phyloP scores from a whole-genome alignment of 805 yeast genomes.

The Zygosaccharomyces rouxii region DNA sequence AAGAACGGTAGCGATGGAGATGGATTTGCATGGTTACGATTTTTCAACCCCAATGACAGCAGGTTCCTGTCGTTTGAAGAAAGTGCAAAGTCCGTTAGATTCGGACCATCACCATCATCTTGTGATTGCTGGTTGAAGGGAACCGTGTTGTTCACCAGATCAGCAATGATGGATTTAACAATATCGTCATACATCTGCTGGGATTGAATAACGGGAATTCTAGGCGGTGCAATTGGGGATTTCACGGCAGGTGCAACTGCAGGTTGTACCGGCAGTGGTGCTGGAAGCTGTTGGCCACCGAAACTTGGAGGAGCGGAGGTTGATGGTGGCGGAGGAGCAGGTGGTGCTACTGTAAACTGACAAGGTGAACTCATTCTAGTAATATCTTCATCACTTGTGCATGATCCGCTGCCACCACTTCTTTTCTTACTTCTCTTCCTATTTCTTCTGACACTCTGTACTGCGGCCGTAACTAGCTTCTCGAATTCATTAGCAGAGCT shows the following conservation, averaged over 20 bases:
- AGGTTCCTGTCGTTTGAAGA: constrained; percentile 25
- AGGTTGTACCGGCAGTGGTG: background rate
- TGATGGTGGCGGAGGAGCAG: constrained; percentile 1
- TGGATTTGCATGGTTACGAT: constrained; percentile 15
- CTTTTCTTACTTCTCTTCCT: constrained; percentile 59
- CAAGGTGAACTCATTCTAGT: constrained; percentile 12
- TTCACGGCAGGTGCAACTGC: constrained; percentile 9
- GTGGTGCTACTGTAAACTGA: background rate
- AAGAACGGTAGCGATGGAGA: constrained; percentile 19
- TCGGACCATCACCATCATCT: constrained; percentile 19
- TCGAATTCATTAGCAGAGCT: constrained; percentile 70
- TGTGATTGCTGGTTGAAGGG: constrained; percentile 24
- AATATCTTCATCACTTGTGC: constrained; percentile 10
- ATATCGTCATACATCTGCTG: constrained; percentile 27
- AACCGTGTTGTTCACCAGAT: constrained; percentile 23
- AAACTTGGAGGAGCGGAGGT: constrained; percentile 8
- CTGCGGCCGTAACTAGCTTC: constrained; percentile 85
- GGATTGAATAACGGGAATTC: constrained; percentile 12
- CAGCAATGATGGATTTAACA: constrained; percentile 25
- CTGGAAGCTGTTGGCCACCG: background rate
- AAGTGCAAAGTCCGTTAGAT: constrained; percentile 30
- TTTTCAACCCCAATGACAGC: constrained; percentile 22
- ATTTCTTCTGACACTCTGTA: constrained; percentile 88
- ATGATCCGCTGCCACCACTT: constrained; percentile 4
- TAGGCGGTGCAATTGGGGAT: background rate